phyloP scores from a whole-genome alignment of 2,329 filamentous ascomycete species.

The Fusarium sp. region DNA sequence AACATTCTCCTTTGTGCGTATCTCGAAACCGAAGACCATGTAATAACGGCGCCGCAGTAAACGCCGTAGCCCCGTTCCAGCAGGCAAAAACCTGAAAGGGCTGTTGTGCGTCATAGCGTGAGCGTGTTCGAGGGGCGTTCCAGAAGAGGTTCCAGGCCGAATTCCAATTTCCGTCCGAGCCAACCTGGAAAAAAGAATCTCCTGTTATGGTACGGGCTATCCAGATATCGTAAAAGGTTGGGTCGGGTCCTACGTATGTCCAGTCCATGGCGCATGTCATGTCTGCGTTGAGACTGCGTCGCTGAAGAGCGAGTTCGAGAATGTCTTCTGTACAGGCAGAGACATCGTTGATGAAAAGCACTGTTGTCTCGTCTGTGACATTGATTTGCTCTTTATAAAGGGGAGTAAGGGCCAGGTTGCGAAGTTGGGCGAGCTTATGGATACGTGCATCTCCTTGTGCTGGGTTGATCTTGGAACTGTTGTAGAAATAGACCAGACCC shows the following conservation, averaged over 20 bases:
- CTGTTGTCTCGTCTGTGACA: slow-evolving; percentile 50
- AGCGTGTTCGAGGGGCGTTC: slow-evolving; percentile 49
- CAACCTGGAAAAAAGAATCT: slow-evolving; percentile 65
- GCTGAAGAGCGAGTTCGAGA: slow-evolving; percentile 64
- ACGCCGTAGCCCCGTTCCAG: slow-evolving; percentile 66
- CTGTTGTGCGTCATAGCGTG: slow-evolving; percentile 46
- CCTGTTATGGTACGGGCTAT: slow-evolving; percentile 61
- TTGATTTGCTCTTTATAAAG: slow-evolving; percentile 45
- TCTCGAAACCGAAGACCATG: slow-evolving; percentile 57
- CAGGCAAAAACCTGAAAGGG: slow-evolving; percentile 70
- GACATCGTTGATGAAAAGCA: slow-evolving; percentile 66
- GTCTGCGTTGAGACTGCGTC: slow-evolving; percentile 55
- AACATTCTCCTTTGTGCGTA: slow-evolving; percentile 55
- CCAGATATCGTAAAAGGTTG: slow-evolving; percentile 68
- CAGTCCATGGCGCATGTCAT: slow-evolving; percentile 70
- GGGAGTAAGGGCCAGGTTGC: slow-evolving; percentile 62
- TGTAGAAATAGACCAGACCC: slow-evolving; percentile 54
- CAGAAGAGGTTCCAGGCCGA: slow-evolving; percentile 62
- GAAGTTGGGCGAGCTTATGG: slow-evolving; percentile 57
- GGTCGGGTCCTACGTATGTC: slow-evolving; percentile 54
- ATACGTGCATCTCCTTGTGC: slow-evolving; percentile 55
- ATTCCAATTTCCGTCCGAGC: slow-evolving; percentile 59
- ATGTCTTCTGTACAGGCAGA: slow-evolving; percentile 64
- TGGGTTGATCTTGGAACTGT: slow-evolving; percentile 55
- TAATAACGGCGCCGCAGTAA: slow-evolving; percentile 59